Conservation (phyloP, 2,329 filamentous ascomycete species). For the Monilinia fructigena region DNA sequence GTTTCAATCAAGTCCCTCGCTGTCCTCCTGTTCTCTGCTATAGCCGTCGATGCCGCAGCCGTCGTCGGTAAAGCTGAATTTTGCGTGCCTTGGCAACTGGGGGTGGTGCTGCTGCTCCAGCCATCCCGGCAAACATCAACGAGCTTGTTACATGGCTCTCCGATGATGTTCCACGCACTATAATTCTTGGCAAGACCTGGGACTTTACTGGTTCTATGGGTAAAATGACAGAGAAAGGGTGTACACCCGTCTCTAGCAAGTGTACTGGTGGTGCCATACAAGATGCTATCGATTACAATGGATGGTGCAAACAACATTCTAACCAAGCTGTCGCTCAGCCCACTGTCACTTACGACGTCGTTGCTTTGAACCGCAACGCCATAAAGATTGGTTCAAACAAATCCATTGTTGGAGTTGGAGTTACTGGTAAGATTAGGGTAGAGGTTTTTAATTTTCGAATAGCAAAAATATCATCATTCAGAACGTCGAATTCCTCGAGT, state of each 20-base stretch:
- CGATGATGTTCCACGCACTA: background rate
- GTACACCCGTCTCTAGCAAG: background rate
- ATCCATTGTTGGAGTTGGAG: background rate
- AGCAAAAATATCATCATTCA: constrained; percentile 8
- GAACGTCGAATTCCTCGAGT: constrained; percentile 54
- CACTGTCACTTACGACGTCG: background rate
- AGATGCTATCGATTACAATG: background rate
- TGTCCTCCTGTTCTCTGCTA: background rate
- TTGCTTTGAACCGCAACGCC: background rate
- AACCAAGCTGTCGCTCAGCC: background rate
- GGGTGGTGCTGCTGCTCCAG: background rate
- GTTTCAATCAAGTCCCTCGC: constrained; percentile 1
- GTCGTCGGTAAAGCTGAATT: constrained; percentile 11
- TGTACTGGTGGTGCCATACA: background rate
- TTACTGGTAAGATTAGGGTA: constrained; percentile 7
- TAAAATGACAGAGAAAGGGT: background rate
- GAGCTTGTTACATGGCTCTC: constrained; percentile 2
- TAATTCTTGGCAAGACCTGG: constrained; percentile 2
- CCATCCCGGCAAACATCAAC: background rate
- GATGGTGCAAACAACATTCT: background rate
- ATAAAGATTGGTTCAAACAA: constrained; percentile 2
- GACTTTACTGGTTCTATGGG: background rate
- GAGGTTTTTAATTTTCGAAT: background rate
- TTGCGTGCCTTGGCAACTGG: background rate
- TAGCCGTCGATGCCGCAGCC: constrained; percentile 1